Evolutionary conservation across 23 red algal genomes (phyloP), one percentile per base, ranked within the genome.

Genomic region (Gracilaria gracilis): DNA sequence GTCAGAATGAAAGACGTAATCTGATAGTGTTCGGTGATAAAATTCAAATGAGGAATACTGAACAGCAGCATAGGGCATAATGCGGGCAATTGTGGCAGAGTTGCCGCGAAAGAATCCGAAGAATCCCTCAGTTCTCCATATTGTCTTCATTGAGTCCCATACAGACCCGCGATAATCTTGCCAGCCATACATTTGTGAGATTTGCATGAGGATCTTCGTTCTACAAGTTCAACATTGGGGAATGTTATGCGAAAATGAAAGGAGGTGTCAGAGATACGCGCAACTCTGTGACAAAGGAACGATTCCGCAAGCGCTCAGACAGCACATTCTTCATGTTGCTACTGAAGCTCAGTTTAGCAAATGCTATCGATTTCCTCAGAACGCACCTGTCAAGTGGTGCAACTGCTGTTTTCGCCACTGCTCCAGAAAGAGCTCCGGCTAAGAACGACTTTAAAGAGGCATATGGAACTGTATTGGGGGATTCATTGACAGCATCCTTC

Each of bases 121-220:
- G 57, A 95, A 61, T 12, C 96, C 96, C 40, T 98, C 96, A 15
- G 85, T 85, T 61, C 46, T 69, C 75, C 69, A 85, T 61, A 83
- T 83, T 28, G 88, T 91, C 71, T 29, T 91, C 77, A 87, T 92
- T 19, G 83, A 77, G 38, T 51, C 67, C 70, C 74, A 65, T 21
- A 88, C 83, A 3, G 82, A 82, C 16, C 92, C 92, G 73, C 92
- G 83, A 40, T 81, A 83, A 32, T 75, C 66, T 16, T 91, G 23
- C 75, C 69, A 85, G 17, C 88, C 95, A 61, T 96, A 91, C 82
- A 96, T 83, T n/a, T 80, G 81, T 15, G 95, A 92, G 57, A 95
- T 88, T 65, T 98, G 96, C 88, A 98, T 93, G 3, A 98, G 91
- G 57, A 98, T 95, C 83, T 98, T 98, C 23, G 86, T 88, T 74